Base-by-base conservation (phyloP, 805 yeast species). In the Hanseniaspora taiwanica region DNA sequence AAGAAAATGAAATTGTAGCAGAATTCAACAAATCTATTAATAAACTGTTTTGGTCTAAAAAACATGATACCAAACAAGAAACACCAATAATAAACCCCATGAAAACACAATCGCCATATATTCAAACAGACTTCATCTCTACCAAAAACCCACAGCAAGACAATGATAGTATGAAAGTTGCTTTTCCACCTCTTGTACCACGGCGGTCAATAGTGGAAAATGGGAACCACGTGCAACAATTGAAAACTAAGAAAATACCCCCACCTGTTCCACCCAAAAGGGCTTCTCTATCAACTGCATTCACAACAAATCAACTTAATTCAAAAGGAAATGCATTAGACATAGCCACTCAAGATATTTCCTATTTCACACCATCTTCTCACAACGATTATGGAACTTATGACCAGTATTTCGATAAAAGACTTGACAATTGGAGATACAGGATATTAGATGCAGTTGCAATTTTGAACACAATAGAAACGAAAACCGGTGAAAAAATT, bases 361-460 rank as follows among this genome's bases (percentile, higher is more conserved):
- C 44, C 13, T 51, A 44, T 35, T 47, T 44, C 27, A 45, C 53
- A 16, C 57, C 61, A 1, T 50, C 56, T 7, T 44, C 54, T 7
- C 60, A 54, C 35, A 50, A 53, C 41, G 58, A 54, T 44, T 53
- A 52, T 37, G 50, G 49, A 14, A 44, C 56, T 16, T 49, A 52
- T 31, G 43, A 46, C 29, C 29, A 25, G 9, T 25, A 46, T 17
- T 53, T 61, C 13, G 82, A 76, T 46, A 72, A 67, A 42, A 68
- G 63, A 35, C 66, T 67, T 19, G 77, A 72, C 17, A 48, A 62
- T 16, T 79, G 87, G 87, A 68, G 66, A 40, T 59, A 60, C 24
- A 63, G 84, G 35, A 62, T 75, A 1, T 46, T 57, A n/a, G 53
- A 58, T 4, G 69, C 75, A 9, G 53, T 59, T 2, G 32, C 39